These are phyloP conservation scores for Porcisia deanei DNA, from an alignment of 208 protist genomes.

Conservation along the genomic window DNA sequence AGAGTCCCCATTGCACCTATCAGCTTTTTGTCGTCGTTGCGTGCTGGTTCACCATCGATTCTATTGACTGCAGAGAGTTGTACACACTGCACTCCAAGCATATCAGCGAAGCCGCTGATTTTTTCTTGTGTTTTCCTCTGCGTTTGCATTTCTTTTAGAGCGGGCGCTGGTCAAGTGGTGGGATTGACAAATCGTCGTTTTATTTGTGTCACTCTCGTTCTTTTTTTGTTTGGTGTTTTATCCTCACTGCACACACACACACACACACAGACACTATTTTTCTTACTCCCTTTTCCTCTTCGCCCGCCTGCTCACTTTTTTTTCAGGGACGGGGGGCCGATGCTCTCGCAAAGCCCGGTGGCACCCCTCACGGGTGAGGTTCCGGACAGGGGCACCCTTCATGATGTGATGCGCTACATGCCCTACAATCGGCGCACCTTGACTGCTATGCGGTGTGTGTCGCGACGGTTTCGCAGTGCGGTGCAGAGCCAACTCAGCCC, in stretches of 20 bases:
- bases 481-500: conserved; percentile 69
- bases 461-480: conserved; percentile 71
- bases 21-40: neutral
- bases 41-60: neutral
- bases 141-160: no score
- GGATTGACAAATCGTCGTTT: no score
- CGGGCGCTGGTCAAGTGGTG: no score
- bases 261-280: neutral
- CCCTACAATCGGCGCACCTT: conserved; percentile 88
- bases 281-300: neutral
- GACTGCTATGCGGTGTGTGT: conserved; percentile 77
- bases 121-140: no score
- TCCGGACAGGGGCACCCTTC: conserved; percentile 51
- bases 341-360: conserved; percentile 53
- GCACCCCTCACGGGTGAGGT: conserved; percentile 63
- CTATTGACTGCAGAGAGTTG: neutral
- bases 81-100: neutral
- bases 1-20: neutral
- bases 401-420: conserved; percentile 79
- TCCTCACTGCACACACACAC: no score
- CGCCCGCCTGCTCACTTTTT: neutral
- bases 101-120: no score
- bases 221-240: no score
- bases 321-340: neutral
- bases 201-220: no score